Percentiles rank a stretch among this genome's conserved stretches.
These are phyloP conservation scores for Petunia secreta DNA, from an alignment of 257 asterid genomes.

Conservation along the genomic window DNA sequence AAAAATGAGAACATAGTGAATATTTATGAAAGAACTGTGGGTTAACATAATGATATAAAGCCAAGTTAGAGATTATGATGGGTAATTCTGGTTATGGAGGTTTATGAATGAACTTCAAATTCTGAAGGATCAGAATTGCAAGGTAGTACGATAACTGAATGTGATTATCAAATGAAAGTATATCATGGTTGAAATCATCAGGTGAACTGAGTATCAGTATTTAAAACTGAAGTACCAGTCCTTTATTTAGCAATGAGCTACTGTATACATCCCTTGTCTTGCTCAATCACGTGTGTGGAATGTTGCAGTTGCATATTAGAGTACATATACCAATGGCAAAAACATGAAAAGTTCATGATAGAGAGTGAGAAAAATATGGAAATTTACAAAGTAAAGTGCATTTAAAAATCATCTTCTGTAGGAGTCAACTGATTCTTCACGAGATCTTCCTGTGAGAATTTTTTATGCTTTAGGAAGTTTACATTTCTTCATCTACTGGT, in stretches of 20 bases:
- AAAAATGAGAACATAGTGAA: background rate
- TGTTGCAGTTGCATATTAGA: background rate
- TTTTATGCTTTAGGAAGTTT: background rate
- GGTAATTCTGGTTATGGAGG: background rate
- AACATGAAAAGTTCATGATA: background rate
- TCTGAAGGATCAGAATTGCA: conserved; percentile 2
- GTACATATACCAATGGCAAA: background rate
- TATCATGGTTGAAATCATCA: background rate
- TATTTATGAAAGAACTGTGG: conserved; percentile 5
- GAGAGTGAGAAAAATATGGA: background rate
- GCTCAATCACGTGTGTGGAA: background rate
- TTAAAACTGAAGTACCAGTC: background rate
- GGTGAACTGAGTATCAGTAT: background rate
- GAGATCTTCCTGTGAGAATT: background rate
- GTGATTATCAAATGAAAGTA: background rate
- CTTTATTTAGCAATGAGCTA: background rate
- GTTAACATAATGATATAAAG: background rate
- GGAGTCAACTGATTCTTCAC: conserved; percentile 4
- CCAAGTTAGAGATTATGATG: background rate
- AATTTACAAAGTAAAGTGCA: background rate
- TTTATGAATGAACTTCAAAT: background rate
- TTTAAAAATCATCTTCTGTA: background rate
- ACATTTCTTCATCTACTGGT: background rate
- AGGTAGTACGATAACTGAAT: background rate
- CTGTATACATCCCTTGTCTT: background rate